Evolutionary conservation across 768 basidiomycete species (phyloP).

Genomic region (Boletus rubescentipes): DNA sequence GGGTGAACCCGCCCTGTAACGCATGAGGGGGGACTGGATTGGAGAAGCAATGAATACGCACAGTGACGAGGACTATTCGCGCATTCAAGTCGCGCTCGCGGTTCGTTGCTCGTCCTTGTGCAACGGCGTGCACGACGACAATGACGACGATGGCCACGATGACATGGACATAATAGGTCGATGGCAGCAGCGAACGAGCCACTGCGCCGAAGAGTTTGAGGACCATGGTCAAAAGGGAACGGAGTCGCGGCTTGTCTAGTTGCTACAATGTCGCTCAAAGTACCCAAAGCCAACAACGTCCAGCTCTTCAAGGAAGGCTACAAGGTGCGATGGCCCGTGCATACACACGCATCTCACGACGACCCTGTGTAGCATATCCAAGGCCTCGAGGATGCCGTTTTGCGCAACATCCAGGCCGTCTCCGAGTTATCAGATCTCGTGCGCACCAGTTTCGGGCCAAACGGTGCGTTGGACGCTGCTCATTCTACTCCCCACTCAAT

Average conservation of each 20-base stretch:
- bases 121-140: slow-evolving; percentile 54
- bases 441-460: slow-evolving; percentile 94
- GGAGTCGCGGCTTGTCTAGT: slow-evolving; percentile 13
- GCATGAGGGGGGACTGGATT: neutral
- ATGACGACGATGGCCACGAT: slow-evolving; percentile 42
- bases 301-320: slow-evolving; percentile 98
- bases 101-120: slow-evolving; percentile 68
- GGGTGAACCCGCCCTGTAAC: slow-evolving; percentile 69
- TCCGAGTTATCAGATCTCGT: slow-evolving; percentile 92
- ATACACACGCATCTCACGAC: slow-evolving; percentile 8
- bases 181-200: slow-evolving; percentile 47
- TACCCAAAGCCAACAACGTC: slow-evolving; percentile 83
- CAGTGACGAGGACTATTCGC: slow-evolving; percentile 69
- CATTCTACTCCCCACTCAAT: neutral
- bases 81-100: slow-evolving; percentile 77
- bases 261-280: slow-evolving; percentile 81
- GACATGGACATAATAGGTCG: slow-evolving; percentile 57
- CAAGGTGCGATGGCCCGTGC: slow-evolving; percentile 55
- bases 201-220: slow-evolving; percentile 46
- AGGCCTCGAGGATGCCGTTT: slow-evolving; percentile 95
- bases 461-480: slow-evolving; percentile 56
- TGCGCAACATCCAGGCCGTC: slow-evolving; percentile 97
- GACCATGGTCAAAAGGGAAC: slow-evolving; percentile 43
- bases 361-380: slow-evolving; percentile 58
- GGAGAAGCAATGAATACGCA: slow-evolving; percentile 30